These are phyloP conservation scores for Diutina rugosa DNA, from an alignment of 1,139 yeast species.

Conservation along the genomic window DNA sequence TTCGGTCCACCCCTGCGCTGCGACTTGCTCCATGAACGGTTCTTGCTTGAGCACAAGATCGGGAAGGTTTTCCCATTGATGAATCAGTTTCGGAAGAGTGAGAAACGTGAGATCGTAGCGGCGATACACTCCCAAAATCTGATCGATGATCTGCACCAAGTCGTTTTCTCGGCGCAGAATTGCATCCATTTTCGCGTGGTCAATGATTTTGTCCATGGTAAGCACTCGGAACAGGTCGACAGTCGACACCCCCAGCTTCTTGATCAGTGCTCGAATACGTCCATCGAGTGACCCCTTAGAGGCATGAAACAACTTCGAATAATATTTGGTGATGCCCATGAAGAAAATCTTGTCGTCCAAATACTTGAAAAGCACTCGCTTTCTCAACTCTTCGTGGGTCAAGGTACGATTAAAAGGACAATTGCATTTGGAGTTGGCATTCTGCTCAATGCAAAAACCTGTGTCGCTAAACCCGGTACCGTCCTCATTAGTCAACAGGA, in stretches of 20 bases:
- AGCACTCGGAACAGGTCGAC: background rate
- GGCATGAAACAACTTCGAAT: background rate
- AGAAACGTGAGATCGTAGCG: conserved; percentile 9
- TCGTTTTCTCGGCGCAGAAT: background rate
- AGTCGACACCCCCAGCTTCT: conserved; percentile 1
- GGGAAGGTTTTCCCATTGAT: conserved; percentile 17
- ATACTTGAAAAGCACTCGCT: conserved; percentile 13
- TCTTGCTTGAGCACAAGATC: conserved; percentile 21
- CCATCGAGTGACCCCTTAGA: background rate
- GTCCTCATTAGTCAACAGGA: conserved; percentile 9
- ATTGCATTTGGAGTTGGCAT: conserved; percentile 3
- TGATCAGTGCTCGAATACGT: background rate
- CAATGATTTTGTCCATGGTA: background rate
- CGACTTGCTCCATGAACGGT: conserved; percentile 18
- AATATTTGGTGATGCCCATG: conserved; percentile 1
- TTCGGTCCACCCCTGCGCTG: conserved; percentile 16
- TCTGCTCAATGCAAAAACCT: conserved; percentile 6
- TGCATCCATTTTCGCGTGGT: background rate
- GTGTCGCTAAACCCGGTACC: conserved; percentile 14
- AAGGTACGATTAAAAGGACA: conserved; percentile 4
- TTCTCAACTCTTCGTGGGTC: conserved; percentile 11
- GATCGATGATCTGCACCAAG: background rate
- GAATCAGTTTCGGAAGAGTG: conserved; percentile 9
- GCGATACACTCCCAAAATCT: background rate
- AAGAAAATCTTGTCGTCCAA: conserved; percentile 3